A percentile compares a stretch with the other conserved stretches of the same genome.
phyloP scores from a whole-genome alignment of 1,284 basidiomycete species.

The Stygiomarasmius scandens region DNA sequence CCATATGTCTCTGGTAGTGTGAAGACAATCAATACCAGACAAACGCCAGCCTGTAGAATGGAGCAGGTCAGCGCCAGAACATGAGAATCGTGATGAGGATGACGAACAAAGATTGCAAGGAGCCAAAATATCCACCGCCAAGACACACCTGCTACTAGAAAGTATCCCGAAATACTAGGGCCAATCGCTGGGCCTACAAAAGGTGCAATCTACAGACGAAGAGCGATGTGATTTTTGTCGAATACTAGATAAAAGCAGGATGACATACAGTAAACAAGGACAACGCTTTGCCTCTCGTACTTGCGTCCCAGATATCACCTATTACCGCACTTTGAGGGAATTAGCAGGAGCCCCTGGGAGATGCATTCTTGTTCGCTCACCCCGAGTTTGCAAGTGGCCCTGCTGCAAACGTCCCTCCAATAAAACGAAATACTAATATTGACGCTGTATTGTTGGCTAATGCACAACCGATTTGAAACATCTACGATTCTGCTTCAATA shows the following conservation, averaged over 20 bases:
- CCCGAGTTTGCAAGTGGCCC: neutral
- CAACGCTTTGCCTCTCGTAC: neutral
- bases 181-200: no score
- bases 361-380: neutral
- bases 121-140: slow-evolving; percentile 85
- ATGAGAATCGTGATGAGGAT: neutral
- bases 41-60: neutral
- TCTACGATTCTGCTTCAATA: neutral
- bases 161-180: no score
- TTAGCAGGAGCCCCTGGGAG: no score
- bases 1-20: neutral
- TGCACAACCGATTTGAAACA: neutral
- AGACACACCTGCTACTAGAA: slow-evolving; percentile 37
- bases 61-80: no score
- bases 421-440: neutral
- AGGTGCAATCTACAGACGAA: no score
- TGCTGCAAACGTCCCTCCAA: slow-evolving; percentile 1
- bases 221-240: no score
- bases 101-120: slow-evolving; percentile 57
- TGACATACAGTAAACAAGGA: neutral
- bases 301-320: neutral
- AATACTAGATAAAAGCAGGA: neutral
- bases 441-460: neutral
- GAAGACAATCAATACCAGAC: neutral
- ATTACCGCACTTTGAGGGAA: neutral